phyloP scores from a whole-genome alignment of 192 early-diverging fungal species.

The Podila epigama region DNA sequence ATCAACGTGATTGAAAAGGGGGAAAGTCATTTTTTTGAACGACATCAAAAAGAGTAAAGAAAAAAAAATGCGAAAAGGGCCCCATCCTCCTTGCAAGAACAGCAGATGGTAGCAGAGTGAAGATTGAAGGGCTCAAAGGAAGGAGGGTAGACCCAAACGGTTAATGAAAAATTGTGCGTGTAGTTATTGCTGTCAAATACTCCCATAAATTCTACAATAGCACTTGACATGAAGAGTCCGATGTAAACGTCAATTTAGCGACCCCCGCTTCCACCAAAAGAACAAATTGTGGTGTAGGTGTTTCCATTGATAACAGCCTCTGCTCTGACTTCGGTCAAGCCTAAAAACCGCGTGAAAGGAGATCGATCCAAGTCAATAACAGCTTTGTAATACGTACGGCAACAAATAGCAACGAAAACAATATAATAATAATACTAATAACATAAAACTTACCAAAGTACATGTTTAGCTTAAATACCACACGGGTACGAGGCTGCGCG shows the following conservation, averaged over 20 bases:
- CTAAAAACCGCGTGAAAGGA: constrained; percentile 10
- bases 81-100: no score
- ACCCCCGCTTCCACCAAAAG: constrained; percentile 46
- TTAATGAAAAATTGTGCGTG: no score
- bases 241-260: neutral
- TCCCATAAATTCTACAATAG: no score
- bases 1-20: no score
- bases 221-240: no score
- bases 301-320: constrained; percentile 58
- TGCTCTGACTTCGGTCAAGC: constrained; percentile 57
- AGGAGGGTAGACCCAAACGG: no score
- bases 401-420: neutral
- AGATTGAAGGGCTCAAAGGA: no score
- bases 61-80: no score
- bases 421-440: neutral
- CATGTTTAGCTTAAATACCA: constrained; percentile 48
- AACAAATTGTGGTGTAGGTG: constrained; percentile 55
- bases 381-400: neutral
- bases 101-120: no score
- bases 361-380: neutral
- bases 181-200: no score
- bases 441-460: constrained; percentile 22
- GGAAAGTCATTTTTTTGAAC: no score
- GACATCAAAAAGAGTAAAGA: no score
- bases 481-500: constrained; percentile 45